Conservation (phyloP, 2,329 filamentous ascomycete genomes). For the Lachnellula occidentalis region DNA sequence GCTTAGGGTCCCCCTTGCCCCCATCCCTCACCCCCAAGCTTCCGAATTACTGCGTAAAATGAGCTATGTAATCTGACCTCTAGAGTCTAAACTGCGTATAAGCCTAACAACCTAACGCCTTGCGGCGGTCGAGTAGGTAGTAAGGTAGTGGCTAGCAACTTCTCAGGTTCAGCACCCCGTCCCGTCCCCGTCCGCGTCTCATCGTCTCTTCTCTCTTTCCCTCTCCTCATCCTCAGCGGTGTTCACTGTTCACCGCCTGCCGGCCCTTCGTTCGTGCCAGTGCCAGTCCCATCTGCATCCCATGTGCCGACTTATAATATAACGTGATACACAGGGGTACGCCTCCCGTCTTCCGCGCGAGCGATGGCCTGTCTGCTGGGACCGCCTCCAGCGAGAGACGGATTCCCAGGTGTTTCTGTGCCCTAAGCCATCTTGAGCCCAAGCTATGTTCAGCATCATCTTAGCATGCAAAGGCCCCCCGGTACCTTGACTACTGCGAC, state of each 20-base stretch:
- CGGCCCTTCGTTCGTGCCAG: background rate
- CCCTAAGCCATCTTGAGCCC: conserved; percentile 6
- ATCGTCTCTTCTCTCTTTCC: background rate
- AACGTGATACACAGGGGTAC: conserved; percentile 24
- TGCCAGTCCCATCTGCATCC: background rate
- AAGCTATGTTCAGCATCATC: conserved; percentile 17
- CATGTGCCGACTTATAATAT: conserved; percentile 11
- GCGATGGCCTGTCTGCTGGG: conserved; percentile 6
- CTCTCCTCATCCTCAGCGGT: too few relatives aligned
- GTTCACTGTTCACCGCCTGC: background rate
- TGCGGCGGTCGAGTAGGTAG: background rate
- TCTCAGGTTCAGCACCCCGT: background rate
- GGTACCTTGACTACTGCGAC: conserved; percentile 14
- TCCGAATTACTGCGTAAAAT: too few relatives aligned
- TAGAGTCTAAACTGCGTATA: background rate
- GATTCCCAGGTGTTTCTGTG: background rate
- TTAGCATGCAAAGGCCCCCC: conserved; percentile 13
- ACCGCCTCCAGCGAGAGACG: background rate
- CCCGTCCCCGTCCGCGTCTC: background rate
- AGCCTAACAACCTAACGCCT: background rate
- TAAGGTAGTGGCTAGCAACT: background rate
- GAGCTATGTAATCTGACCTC: background rate
- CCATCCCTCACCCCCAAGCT: too few relatives aligned
- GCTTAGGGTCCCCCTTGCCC: too few relatives aligned
- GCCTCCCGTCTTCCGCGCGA: conserved; percentile 25